Conservation (phyloP, 2,329 filamentous ascomycete species). For the Teratosphaeria nubilosa region DNA sequence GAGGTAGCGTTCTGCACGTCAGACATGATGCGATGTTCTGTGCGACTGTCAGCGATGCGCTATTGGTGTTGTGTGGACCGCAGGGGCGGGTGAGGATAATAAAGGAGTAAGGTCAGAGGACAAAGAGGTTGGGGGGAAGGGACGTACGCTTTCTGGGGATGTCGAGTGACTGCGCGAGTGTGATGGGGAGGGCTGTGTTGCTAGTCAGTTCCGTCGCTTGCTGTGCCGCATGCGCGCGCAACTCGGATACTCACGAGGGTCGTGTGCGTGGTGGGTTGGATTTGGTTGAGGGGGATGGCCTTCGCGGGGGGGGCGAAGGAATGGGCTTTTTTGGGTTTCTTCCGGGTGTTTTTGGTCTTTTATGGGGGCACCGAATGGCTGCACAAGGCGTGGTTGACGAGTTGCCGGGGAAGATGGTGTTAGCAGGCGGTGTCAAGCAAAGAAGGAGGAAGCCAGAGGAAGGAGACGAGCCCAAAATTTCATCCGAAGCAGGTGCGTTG, state of each 20-base stretch:
- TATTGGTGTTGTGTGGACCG: background rate
- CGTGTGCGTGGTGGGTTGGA: background rate
- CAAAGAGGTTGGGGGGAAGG: background rate
- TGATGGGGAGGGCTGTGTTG: background rate
- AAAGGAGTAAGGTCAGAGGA: background rate
- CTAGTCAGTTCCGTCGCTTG: background rate
- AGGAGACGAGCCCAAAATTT: background rate
- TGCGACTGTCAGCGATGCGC: background rate
- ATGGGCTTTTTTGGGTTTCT: conserved; percentile 27
- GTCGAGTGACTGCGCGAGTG: background rate
- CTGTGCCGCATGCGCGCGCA: background rate
- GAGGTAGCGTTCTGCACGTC: conserved; percentile 38
- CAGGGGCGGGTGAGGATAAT: background rate
- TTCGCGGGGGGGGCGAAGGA: conserved; percentile 13
- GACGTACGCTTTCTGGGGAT: background rate
- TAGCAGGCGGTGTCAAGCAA: background rate
- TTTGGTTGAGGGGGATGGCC: conserved; percentile 7
- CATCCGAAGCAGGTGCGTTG: background rate
- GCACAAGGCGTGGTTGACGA: background rate
- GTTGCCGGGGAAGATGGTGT: conserved; percentile 3
- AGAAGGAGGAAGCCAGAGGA: background rate
- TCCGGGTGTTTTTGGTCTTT: conserved; percentile 31
- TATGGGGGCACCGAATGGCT: conserved; percentile 3
- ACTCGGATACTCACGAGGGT: background rate
- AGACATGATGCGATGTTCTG: conserved; percentile 23